Conservation (phyloP, 352 stramenopile species). For the Globisporangium spinosum region DNA sequence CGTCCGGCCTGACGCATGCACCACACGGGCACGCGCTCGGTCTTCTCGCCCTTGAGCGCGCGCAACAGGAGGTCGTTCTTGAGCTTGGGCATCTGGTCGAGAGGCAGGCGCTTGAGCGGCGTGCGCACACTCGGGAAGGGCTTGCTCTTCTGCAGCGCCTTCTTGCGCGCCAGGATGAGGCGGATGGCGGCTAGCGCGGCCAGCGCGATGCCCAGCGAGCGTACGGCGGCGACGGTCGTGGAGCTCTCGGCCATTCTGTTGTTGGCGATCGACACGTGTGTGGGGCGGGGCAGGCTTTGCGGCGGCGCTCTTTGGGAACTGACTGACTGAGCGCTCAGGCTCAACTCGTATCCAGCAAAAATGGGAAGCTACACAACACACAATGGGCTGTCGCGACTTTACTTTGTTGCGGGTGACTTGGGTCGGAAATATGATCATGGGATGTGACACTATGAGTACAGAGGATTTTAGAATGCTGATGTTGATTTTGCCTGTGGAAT, state of each 20-base stretch:
- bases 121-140: conserved; percentile 68
- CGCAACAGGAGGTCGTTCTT: conserved; percentile 90
- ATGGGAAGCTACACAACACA: neutral
- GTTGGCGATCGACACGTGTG: neutral
- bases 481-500: too few species aligned
- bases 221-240: conserved; percentile 13
- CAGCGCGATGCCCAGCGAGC: conserved; percentile 27
- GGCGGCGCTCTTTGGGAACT: neutral
- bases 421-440: too few species aligned
- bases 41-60: conserved; percentile 81
- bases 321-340: neutral
- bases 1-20: conserved; percentile 97
- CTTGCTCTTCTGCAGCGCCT: conserved; percentile 33
- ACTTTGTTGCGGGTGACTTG: neutral
- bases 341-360: neutral
- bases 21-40: conserved; percentile 93
- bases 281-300: neutral
- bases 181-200: conserved; percentile 59
- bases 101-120: conserved; percentile 61
- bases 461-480: too few species aligned
- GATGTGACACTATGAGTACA: too few species aligned
- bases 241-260: conserved; percentile 17
- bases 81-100: conserved; percentile 72
- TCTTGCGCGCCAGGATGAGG: conserved; percentile 56
- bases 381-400: neutral